Base-by-base conservation (phyloP, 768 basidiomycete species). In the Lyophyllum decastes region DNA sequence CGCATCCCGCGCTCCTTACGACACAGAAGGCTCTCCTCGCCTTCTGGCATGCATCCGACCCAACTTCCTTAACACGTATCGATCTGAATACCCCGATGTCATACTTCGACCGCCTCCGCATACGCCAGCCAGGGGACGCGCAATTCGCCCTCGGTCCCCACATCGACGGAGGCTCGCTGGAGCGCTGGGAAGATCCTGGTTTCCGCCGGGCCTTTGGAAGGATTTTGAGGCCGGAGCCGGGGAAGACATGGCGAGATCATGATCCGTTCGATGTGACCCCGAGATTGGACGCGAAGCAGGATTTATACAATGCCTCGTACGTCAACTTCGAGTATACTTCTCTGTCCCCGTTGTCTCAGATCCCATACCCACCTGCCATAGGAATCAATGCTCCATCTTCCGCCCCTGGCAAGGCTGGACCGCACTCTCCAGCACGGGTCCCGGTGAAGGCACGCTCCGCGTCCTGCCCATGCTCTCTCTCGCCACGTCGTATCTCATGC, bases 51-150 rank as follows among this genome's bases (percentile, higher is more conserved):
- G 63, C 80, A 44, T 74, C 82, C 2, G 73, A 81, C 52, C 68
- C 78, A 1, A 59, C 64, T 26, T 69, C 79, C 25, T 68, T 72
- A 25, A 34, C 52, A 34, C 50, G 34, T 7, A 69, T 88, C 54
- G 76, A 74, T 55, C 76, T 90, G 26, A 62, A 71, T 11, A 83
- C 78, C 2, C 88, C 89, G 0, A 71, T 92, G n/a, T 83, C 85
- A 0, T 93, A 93, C 69, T 89, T 84, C 57, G 91, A 94, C 70
- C 80, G 91, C 6, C 72, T 92, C 11, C 80, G 90, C 2, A 89
- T 92, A 47, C 81, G 92, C 5, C 79, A 78, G 26, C 88, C 90
- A 0, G 92, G 90, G 0, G 90, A 90, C 59, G 70, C 77, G 12
- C 78, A 79, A 48, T 92, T 92, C 65, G 79, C 83, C 0, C 73